These are phyloP conservation scores for Pestalotiopsis sp. DNA, from an alignment of 2,329 filamentous ascomycete species.

Conservation along the genomic window DNA sequence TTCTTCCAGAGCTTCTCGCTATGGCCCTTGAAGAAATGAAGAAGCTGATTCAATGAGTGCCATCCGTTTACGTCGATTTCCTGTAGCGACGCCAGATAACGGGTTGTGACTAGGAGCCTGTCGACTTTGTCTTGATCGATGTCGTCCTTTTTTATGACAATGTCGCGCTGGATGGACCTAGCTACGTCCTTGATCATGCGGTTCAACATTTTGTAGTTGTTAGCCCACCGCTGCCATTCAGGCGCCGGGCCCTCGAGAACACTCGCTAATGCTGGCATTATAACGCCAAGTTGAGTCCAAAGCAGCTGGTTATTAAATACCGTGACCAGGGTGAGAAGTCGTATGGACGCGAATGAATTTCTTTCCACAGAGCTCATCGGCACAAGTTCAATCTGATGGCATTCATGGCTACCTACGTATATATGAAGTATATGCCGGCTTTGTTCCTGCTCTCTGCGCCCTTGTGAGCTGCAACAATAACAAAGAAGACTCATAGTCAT, in stretches of 20 bases:
- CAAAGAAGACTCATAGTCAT: background rate
- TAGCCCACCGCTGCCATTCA: background rate
- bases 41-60: background rate
- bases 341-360: too few species aligned
- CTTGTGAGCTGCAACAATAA: background rate
- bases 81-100: background rate
- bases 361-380: too few species aligned
- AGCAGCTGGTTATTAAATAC: too few species aligned
- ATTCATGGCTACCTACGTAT: background rate
- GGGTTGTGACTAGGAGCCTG: background rate
- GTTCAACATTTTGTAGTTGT: background rate
- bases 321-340: too few species aligned
- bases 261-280: background rate
- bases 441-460: background rate
- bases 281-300: background rate
- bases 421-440: background rate
- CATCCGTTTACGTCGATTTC: background rate
- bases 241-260: background rate
- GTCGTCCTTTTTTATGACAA: background rate
- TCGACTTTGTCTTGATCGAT: background rate
- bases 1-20: background rate
- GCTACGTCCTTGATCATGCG: conserved; percentile 6
- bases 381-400: too few species aligned
- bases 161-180: background rate
- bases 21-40: background rate